Conservation (phyloP, 495 filamentous ascomycete species). For the Hypoxylon fuscum region DNA sequence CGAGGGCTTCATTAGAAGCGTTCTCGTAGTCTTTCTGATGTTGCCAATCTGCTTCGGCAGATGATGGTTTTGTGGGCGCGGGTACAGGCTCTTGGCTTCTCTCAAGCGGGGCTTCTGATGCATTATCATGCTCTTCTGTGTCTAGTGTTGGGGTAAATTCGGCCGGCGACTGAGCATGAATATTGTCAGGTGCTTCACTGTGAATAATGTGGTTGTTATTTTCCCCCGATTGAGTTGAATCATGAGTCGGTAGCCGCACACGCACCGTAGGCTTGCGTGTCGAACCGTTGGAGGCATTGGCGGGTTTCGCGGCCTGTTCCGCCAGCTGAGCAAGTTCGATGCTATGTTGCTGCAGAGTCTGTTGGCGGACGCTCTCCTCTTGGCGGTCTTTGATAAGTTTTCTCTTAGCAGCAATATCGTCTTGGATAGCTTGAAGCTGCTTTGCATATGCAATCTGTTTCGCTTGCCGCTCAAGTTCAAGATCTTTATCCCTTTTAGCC, state of each 20-base stretch:
- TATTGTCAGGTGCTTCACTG: background rate
- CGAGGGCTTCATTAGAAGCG: conserved; percentile 57
- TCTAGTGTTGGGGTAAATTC: conserved; percentile 3
- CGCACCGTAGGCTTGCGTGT: background rate
- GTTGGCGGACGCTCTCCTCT: conserved; percentile 56
- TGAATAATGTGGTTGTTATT: background rate
- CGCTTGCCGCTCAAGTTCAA: conserved; percentile 61
- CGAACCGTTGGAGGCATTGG: background rate
- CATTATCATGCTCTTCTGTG: background rate
- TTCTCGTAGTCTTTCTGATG: conserved; percentile 43
- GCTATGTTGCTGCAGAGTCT: conserved; percentile 54
- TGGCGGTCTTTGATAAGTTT: conserved; percentile 55
- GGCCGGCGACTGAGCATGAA: background rate
- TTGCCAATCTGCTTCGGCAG: conserved; percentile 39
- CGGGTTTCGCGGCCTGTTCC: conserved; percentile 39
- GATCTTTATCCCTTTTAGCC: conserved; percentile 59
- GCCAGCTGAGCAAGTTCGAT: conserved; percentile 28
- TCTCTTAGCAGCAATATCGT: conserved; percentile 65
- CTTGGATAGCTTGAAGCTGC: conserved; percentile 63
- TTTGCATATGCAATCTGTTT: conserved; percentile 60
- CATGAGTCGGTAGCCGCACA: background rate
- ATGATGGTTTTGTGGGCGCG: conserved; percentile 9
- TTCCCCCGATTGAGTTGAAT: conserved; percentile 1
- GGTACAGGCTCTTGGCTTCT: background rate
- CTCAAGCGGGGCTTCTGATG: conserved; percentile 21